phyloP scores from a whole-genome alignment of 495 filamentous ascomycete species.

The Aspergillus heteromorphus region DNA sequence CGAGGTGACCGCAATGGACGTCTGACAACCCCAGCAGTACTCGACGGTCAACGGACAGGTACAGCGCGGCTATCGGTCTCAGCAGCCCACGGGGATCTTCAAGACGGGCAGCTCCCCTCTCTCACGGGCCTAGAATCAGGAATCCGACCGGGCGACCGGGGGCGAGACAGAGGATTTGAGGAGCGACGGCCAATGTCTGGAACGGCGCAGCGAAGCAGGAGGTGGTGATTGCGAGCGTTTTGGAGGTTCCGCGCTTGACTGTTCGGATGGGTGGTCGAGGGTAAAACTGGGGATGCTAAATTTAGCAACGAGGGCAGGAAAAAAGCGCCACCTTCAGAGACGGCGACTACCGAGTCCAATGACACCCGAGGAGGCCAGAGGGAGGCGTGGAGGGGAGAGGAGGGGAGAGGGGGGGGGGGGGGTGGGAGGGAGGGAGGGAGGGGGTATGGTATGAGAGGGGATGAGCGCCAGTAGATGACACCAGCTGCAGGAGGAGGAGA shows the following conservation, averaged over 20 bases:
- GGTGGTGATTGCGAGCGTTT: conserved; percentile 14
- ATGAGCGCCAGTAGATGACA: conserved; percentile 9
- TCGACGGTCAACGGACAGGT: conserved; percentile 4
- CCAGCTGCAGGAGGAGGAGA: conserved; percentile 4
- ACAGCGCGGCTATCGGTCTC: conserved; percentile 7
- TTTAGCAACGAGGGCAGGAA: conserved; percentile 27
- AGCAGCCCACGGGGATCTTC: conserved; percentile 1
- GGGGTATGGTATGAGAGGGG: conserved; percentile 1
- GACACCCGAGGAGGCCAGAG: background rate
- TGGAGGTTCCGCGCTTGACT: conserved; percentile 25
- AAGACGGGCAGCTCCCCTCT: background rate
- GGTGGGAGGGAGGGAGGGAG: conserved; percentile 5
- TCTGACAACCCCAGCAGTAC: background rate
- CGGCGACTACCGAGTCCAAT: conserved; percentile 20
- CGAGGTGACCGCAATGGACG: conserved; percentile 10
- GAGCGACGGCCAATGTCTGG: conserved; percentile 7
- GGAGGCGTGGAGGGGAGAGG: background rate
- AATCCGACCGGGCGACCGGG: conserved; percentile 8
- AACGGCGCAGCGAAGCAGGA: background rate
- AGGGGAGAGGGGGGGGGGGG: background rate
- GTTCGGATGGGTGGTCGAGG: conserved; percentile 25
- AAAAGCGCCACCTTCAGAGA: conserved; percentile 23
- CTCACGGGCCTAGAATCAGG: background rate
- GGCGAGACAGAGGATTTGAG: conserved; percentile 1
- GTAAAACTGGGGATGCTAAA: conserved; percentile 30